These are phyloP conservation scores for Myochromella boudieri DNA, from an alignment of 768 basidiomycete genomes.

Conservation along the genomic window DNA sequence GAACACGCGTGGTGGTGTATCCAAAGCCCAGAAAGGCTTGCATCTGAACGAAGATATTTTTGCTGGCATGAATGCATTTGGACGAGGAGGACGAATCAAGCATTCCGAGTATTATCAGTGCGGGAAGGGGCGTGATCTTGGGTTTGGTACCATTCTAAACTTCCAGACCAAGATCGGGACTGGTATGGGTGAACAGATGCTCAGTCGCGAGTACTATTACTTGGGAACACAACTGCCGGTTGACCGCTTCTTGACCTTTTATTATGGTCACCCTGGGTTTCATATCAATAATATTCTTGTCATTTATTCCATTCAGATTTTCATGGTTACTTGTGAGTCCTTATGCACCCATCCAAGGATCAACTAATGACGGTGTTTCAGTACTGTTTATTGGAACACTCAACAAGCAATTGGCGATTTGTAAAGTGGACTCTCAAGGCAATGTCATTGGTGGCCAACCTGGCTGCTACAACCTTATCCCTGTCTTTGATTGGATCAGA, in stretches of 20 bases:
- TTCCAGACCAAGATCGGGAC: conserved; percentile 99
- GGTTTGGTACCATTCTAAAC: conserved; percentile 98
- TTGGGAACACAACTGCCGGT: conserved; percentile 97
- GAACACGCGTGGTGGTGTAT: conserved; percentile 97
- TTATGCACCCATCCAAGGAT: conserved; percentile 4
- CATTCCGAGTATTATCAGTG: conserved; percentile 99
- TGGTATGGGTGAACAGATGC: conserved; percentile 99
- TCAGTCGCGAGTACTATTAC: conserved; percentile 99
- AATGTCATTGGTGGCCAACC: conserved; percentile 82
- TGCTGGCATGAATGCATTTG: conserved; percentile 98
- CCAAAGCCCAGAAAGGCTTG: conserved; percentile 97
- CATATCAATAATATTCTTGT: conserved; percentile 99
- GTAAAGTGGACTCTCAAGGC: conserved; percentile 77
- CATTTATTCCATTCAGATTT: conserved; percentile 96
- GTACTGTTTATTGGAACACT: conserved; percentile 95
- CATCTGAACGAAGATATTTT: conserved; percentile 99
- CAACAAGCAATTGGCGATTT: conserved; percentile 90
- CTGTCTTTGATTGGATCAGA: conserved; percentile 97
- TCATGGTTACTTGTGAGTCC: conserved; percentile 89
- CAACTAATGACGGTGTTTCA: conserved; percentile 23
- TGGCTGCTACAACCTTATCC: conserved; percentile 94
- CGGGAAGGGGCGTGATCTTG: conserved; percentile 98
- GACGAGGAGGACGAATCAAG: conserved; percentile 98
- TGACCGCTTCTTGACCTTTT: conserved; percentile 98
- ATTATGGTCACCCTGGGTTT: conserved; percentile 99